A percentile compares a stretch with the other conserved stretches of the same genome.
Conservation (phyloP, 2,329 filamentous ascomycete species). For the Didymella pinodella region DNA sequence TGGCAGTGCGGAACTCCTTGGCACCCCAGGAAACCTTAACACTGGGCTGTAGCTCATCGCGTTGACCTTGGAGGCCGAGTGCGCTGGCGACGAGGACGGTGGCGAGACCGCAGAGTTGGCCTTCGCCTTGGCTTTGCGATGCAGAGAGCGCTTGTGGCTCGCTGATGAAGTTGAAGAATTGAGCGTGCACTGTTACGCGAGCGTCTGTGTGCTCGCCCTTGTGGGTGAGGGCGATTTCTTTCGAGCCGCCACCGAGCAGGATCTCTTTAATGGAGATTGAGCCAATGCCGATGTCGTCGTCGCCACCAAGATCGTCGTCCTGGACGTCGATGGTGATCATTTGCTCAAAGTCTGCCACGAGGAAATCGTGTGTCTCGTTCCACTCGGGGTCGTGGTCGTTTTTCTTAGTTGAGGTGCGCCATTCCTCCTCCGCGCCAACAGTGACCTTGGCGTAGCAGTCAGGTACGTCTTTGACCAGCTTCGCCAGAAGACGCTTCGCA, state of each 20-base stretch:
- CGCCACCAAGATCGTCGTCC: constrained; percentile 54
- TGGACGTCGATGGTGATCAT: constrained; percentile 53
- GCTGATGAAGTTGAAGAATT: constrained; percentile 55
- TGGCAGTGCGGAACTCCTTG: constrained; percentile 54
- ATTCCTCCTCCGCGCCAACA: constrained; percentile 55
- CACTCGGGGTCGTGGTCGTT: constrained; percentile 56
- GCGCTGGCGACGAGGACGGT: constrained; percentile 57
- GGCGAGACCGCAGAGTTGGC: constrained; percentile 52
- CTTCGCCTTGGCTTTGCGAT: constrained; percentile 30
- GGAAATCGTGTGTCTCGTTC: constrained; percentile 60
- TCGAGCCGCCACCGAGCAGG: constrained; percentile 53
- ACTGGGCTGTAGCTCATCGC: constrained; percentile 57
- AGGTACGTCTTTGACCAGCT: constrained; percentile 57
- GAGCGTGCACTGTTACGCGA: constrained; percentile 49
- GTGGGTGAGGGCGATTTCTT: constrained; percentile 52
- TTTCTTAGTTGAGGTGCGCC: constrained; percentile 56
- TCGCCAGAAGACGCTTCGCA: constrained; percentile 53
- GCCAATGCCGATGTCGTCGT: constrained; percentile 57
- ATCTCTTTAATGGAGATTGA: constrained; percentile 54
- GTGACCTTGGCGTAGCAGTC: constrained; percentile 58
- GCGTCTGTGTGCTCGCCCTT: constrained; percentile 51
- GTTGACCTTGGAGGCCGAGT: constrained; percentile 53
- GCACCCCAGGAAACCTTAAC: constrained; percentile 56
- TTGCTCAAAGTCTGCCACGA: constrained; percentile 58
- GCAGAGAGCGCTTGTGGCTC: constrained; percentile 47